Percentiles rank a stretch among this genome's conserved stretches.
Conservation (phyloP, 1,139 yeast genomes). For the Kurtzmaniella natalensis region DNA sequence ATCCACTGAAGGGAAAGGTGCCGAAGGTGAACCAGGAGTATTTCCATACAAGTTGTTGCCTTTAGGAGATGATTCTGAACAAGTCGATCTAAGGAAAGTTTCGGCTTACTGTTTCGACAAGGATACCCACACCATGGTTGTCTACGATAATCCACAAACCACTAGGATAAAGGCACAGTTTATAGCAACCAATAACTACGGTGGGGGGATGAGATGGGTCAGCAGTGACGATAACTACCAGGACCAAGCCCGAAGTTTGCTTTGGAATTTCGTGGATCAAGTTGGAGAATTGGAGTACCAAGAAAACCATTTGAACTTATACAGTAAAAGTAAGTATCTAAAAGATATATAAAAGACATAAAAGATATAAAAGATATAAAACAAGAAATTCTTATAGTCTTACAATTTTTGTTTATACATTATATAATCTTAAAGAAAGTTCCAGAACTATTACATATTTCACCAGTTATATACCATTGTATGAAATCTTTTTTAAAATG, state of each 20-base stretch:
- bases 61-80: slow-evolving; percentile 37
- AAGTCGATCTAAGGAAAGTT: slow-evolving; percentile 49
- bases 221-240: slow-evolving; percentile 61
- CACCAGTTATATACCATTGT: too few relatives aligned
- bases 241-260: slow-evolving; percentile 29
- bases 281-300: slow-evolving; percentile 28
- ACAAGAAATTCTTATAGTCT: too few relatives aligned
- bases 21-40: slow-evolving; percentile 45
- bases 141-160: slow-evolving; percentile 63
- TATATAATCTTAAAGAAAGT: too few relatives aligned
- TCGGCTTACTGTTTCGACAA: slow-evolving; percentile 56
- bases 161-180: slow-evolving; percentile 58
- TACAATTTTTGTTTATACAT: too few relatives aligned
- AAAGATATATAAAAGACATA: too few relatives aligned
- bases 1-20: slow-evolving; percentile 44
- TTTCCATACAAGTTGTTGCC: slow-evolving; percentile 56
- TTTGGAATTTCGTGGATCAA: slow-evolving; percentile 37
- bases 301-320: slow-evolving; percentile 15
- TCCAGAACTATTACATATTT: too few relatives aligned
- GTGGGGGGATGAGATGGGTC: slow-evolving; percentile 97
- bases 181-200: slow-evolving; percentile 44
- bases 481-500: too few relatives aligned
- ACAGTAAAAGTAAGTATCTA: slow-evolving; percentile 16
- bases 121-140: slow-evolving; percentile 37
- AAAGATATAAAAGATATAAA: too few relatives aligned